Evolutionary conservation across 2,329 filamentous ascomycete species (phyloP), one percentile per base, ranked within the genome.

Genomic region (Fusarium irregulare): DNA sequence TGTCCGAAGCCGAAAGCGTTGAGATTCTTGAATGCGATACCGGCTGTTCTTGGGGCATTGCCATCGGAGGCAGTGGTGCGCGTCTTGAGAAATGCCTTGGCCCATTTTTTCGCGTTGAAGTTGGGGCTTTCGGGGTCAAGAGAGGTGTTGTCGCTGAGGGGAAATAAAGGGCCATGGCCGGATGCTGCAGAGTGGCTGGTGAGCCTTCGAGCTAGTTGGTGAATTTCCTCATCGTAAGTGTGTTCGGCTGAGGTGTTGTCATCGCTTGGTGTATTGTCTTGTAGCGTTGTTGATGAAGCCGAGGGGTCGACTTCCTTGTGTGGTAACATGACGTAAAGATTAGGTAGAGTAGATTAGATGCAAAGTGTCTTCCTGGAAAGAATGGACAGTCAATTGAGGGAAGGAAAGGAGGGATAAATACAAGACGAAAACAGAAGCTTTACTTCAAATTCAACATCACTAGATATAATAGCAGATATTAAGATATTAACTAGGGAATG

Each of bases 1-100:
- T 84, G 85, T 16, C 89, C 89, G 72, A 86, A 92, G 12, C 90
- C 89, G 71, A 87, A 88, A 3, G 91, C 88, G 66, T 85, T 90
- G 47, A 92, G 80, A 71, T 91, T 85, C 75, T 85, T 84, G 78
- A 89, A 92, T 20, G 84, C 83, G n/a, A 92, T 82, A 18, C 90
- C 89, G 0, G 86, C 84, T 10, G 85, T 86, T 66, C 89, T 86
- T 73, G 87, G 87, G 13, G 79, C 77, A 67, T 82, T 82, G 34
- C 86, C 88, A 62, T 85, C 84, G 59, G 68, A 66, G 1, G 57
- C 58, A 7, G 73, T 51, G 3, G 47, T 66, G 1, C 76, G 63
- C 2, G 68, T 65, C 13, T 74, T 50, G 54, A 75, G 75, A 9
- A 76, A 78, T 18, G 82, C 82, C 61, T 78, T 82, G 12, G 81